A percentile compares a stretch with the other conserved stretches of the same genome.
Conservation (phyloP, 2,329 filamentous ascomycete genomes). For the Penicillium palitans region DNA sequence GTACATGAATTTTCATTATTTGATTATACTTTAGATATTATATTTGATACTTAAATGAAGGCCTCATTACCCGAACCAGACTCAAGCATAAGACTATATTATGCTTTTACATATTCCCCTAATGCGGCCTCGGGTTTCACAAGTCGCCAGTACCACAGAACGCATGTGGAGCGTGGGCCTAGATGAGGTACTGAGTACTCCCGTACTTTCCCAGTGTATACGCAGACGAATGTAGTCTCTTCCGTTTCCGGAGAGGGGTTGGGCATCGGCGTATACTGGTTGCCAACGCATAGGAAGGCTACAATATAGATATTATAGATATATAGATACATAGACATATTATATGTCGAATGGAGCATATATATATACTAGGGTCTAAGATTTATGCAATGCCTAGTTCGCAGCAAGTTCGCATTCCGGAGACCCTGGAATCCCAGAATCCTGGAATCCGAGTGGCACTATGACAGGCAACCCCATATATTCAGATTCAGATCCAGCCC, state of each 20-base stretch:
- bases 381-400: neutral
- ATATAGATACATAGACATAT: no score
- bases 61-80: conserved; percentile 13
- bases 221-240: neutral
- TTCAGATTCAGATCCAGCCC: neutral
- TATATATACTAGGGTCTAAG: neutral
- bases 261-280: conserved; percentile 1
- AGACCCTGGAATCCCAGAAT: neutral
- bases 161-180: neutral
- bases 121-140: conserved; percentile 4
- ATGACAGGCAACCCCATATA: conserved; percentile 2
- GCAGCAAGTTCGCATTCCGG: conserved; percentile 10
- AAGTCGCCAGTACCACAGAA: conserved; percentile 2
- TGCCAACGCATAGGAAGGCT: conserved; percentile 3
- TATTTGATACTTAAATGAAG: neutral
- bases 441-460: neutral
- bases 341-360: neutral
- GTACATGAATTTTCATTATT: neutral
- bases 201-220: neutral
- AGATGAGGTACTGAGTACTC: conserved; percentile 5
- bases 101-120: neutral
- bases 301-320: neutral
- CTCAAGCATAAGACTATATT: neutral
- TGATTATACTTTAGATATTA: neutral
- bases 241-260: conserved; percentile 18